Conservation (phyloP, 2,329 filamentous ascomycete genomes). For the Beauveria varroae region DNA sequence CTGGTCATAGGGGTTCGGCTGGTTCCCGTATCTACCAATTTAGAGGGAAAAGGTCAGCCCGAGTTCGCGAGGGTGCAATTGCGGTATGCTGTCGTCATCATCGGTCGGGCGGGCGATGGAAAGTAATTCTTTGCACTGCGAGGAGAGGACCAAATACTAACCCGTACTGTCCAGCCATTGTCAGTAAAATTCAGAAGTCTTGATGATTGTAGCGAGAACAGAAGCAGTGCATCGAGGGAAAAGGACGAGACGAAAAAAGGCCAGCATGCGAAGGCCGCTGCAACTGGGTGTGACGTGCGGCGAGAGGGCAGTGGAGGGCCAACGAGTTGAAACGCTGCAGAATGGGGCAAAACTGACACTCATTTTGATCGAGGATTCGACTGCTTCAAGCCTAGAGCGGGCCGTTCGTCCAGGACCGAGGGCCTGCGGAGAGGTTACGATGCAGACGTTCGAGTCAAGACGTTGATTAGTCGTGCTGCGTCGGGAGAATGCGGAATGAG, state of each 20-base stretch:
- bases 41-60: not conserved
- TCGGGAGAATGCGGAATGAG: not conserved
- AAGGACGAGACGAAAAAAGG: conserved; percentile 16
- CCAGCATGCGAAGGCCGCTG: not conserved
- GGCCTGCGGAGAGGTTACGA: not conserved
- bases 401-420: conserved; percentile 1
- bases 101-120: not conserved
- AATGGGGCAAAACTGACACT: conserved; percentile 22
- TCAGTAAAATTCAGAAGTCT: conserved; percentile 18
- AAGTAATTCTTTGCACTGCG: not conserved
- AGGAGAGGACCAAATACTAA: conserved; percentile 28
- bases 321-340: conserved; percentile 16
- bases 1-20: conserved; percentile 53
- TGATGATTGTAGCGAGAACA: not conserved
- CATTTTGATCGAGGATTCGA: conserved; percentile 17
- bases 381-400: not conserved
- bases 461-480: not conserved
- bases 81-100: not conserved
- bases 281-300: not conserved
- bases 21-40: conserved; percentile 43
- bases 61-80: not conserved
- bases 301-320: not conserved
- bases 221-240: conserved; percentile 9
- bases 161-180: conserved; percentile 42
- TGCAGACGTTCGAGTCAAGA: not conserved